Evolutionary conservation across 2,329 filamentous ascomycete genomes (phyloP).

Genomic region (Aspergillus brasiliensis): DNA sequence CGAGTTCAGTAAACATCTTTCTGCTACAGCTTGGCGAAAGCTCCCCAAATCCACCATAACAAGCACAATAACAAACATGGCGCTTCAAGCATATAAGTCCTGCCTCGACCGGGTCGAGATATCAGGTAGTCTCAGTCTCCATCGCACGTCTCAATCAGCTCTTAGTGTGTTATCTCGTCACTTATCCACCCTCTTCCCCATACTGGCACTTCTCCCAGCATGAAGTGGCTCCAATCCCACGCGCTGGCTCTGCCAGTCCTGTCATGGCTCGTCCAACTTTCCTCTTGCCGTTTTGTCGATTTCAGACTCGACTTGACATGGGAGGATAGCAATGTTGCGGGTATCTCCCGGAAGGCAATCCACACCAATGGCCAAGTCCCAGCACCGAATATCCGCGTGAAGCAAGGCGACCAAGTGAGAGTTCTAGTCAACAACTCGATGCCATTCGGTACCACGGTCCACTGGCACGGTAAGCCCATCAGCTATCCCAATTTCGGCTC

Average conservation of each 20-base stretch:
- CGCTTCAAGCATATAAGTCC: background rate
- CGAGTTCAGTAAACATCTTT: background rate
- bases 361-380: constrained; percentile 38
- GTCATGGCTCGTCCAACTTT: background rate
- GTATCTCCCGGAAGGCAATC: constrained; percentile 34
- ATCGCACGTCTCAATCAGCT: background rate
- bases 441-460: constrained; percentile 34
- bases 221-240: background rate
- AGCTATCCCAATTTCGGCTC: background rate
- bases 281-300: background rate
- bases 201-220: background rate
- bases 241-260: background rate
- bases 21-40: background rate
- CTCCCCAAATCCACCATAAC: background rate
- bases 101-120: background rate
- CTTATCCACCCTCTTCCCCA: background rate
- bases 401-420: constrained; percentile 34
- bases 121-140: background rate
- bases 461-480: constrained; percentile 34
- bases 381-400: constrained; percentile 30
- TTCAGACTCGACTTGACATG: constrained; percentile 33
- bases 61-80: background rate
- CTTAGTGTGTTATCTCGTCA: background rate
- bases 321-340: constrained; percentile 36
- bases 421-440: constrained; percentile 35